These are phyloP conservation scores for Marchantia paleacea DNA, from an alignment of 225 moss, liverwort and hornwort genomes.

Conservation along the genomic window DNA sequence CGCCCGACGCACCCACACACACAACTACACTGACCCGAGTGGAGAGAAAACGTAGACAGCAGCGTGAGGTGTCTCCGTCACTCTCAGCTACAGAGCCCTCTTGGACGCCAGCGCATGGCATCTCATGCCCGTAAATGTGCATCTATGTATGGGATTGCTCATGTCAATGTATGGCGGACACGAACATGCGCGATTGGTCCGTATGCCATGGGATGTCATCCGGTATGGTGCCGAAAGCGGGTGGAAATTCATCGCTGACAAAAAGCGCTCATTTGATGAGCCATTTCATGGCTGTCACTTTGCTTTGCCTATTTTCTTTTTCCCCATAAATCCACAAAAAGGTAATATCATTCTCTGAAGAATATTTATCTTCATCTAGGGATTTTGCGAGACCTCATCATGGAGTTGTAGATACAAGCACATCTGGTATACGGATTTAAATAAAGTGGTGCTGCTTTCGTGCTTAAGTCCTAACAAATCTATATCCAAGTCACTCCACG, in stretches of 20 bases:
- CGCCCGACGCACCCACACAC: not conserved
- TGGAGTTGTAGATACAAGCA: too few relatives aligned
- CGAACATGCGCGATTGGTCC: conserved; percentile 7
- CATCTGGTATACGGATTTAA: too few relatives aligned
- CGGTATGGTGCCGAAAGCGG: conserved; percentile 9
- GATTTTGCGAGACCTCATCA: too few relatives aligned
- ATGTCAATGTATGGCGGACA: not conserved
- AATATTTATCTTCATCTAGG: too few relatives aligned
- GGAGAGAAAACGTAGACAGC: not conserved
- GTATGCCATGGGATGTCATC: not conserved
- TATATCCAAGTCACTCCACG: too few relatives aligned
- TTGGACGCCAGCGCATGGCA: conserved; percentile 20
- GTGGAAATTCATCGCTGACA: not conserved
- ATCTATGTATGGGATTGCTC: not conserved
- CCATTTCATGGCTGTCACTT: conserved; percentile 13
- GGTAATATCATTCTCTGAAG: too few relatives aligned
- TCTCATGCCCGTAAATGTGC: not conserved
- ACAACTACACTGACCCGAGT: not conserved
- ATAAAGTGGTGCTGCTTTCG: too few relatives aligned
- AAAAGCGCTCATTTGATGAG: not conserved
- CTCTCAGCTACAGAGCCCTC: conserved; percentile 15
- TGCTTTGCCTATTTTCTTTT: conserved; percentile 1
- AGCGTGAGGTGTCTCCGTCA: conserved; percentile 3
- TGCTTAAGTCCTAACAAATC: too few relatives aligned
- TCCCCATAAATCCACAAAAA: not conserved